Base-by-base conservation (phyloP, 2,329 filamentous ascomycete species). In the Microascus cirrosus region DNA sequence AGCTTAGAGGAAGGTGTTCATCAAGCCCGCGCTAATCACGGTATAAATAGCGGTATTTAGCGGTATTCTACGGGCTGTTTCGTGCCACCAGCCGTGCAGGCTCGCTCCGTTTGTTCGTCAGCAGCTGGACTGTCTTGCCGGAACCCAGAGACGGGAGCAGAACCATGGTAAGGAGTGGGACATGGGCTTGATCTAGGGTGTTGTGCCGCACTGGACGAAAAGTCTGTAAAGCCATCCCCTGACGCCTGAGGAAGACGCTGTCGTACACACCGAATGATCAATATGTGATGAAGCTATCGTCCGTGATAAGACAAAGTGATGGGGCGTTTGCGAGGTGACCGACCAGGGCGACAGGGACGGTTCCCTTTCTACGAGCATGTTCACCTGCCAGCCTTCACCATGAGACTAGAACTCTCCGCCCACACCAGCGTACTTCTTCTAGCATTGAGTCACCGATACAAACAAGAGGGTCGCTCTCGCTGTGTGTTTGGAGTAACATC, bases 1-100 rank as follows among this genome's bases (percentile, higher is more conserved):
- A 67, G 56, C 65, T 66, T 25, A 66, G 50, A 42, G 62, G 63
- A 7, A 68, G 59, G 52, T 68, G 65, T 52, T n/a, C 18, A 32
- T 53, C 52, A 32, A 53, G 20, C 15, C 32, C 52, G 3, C 20
- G 18, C 11, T 53, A 12, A 28, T 53, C 25, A 53, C 24, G 11
- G 24, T 15, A 28, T 32, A 32, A 13, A 8, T n/a, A 53, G 32
- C 32, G 50, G 25, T n/a, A n/a, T n/a, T n/a, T n/a, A n/a, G n/a
- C n/a, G n/a, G n/a, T n/a, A n/a, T n/a, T n/a, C n/a, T n/a, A n/a
- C n/a, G n/a, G n/a, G n/a, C n/a, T n/a, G n/a, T n/a, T n/a, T 25
- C 4, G 52, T n/a, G 24, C 4, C 20, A 13, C 32, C 20, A 13
- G n/a, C 4, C 25, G 52, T 32, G 25, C 15, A 12, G 52, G 4